Evolutionary conservation across 2,329 filamentous ascomycete genomes (phyloP).

Genomic region (Clarireedia hainanense): DNA sequence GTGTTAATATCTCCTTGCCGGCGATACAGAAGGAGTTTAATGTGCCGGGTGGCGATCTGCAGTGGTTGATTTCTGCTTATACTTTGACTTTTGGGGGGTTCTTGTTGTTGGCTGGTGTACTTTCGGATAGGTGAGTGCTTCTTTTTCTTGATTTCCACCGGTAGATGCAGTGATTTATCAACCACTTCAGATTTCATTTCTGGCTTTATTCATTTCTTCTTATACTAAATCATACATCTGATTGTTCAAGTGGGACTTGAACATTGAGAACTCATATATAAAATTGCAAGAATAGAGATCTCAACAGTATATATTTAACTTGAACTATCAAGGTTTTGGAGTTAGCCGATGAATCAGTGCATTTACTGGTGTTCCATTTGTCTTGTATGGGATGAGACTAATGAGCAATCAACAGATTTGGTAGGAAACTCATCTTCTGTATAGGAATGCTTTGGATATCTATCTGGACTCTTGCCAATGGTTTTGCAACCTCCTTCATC

Average conservation of each 20-base stretch:
- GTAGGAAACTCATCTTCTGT: constrained; percentile 32
- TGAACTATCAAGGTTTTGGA: too few species aligned
- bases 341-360: too few species aligned
- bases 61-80: constrained; percentile 36
- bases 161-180: too few species aligned
- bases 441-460: constrained; percentile 31
- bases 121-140: constrained; percentile 24
- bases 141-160: not conserved
- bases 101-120: constrained; percentile 28
- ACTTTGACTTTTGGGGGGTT: constrained; percentile 35
- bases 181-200: too few species aligned
- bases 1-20: constrained; percentile 34
- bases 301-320: too few species aligned
- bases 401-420: constrained; percentile 25
- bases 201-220: too few species aligned
- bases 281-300: too few species aligned
- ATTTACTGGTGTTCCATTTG: too few species aligned
- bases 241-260: too few species aligned
- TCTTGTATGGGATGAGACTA: not conserved
- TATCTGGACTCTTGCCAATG: constrained; percentile 31
- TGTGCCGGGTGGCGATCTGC: constrained; percentile 30
- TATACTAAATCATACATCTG: too few species aligned
- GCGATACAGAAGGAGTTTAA: constrained; percentile 34
- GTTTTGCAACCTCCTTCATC: constrained; percentile 36
- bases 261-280: too few species aligned